Percentiles rank a stretch among this genome's conserved stretches.
These are phyloP conservation scores for Cinnamomum micranthum DNA, from an alignment of 164 flowering plant species.

Conservation along the genomic window DNA sequence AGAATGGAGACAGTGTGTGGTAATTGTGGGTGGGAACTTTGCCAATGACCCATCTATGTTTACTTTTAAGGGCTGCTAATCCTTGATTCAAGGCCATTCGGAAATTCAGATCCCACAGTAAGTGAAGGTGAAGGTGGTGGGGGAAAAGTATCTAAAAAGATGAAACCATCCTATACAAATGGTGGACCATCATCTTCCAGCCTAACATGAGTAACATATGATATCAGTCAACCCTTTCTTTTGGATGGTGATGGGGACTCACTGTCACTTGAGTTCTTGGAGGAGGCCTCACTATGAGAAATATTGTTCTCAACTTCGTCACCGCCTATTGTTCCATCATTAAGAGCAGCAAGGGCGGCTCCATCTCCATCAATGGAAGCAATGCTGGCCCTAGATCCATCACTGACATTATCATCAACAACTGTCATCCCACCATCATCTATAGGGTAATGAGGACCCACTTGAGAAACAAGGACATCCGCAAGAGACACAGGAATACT, in stretches of 20 bases:
- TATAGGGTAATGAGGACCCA: background rate
- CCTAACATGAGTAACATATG: background rate
- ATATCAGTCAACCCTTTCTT: background rate
- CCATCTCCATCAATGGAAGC: background rate
- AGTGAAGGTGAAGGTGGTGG: too few relatives aligned
- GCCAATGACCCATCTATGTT: too few relatives aligned
- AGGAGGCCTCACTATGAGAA: background rate
- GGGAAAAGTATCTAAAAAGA: background rate
- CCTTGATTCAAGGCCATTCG: too few relatives aligned
- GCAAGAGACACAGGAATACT: background rate
- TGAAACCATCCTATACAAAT: background rate
- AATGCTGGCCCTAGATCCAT: background rate
- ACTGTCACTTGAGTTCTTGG: background rate
- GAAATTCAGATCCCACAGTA: too few relatives aligned
- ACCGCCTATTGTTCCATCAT: background rate
- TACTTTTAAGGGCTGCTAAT: too few relatives aligned
- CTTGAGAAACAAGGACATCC: background rate
- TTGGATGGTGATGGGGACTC: background rate
- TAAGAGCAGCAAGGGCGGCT: background rate
- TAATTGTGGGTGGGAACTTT: too few relatives aligned
- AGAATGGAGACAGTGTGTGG: too few relatives aligned
- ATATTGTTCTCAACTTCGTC: background rate
- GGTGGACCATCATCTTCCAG: background rate
- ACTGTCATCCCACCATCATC: too few relatives aligned
- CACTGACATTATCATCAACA: background rate